These are phyloP conservation scores for Juglanconis juglandina DNA, from an alignment of 2,329 filamentous ascomycete genomes.

Conservation along the genomic window DNA sequence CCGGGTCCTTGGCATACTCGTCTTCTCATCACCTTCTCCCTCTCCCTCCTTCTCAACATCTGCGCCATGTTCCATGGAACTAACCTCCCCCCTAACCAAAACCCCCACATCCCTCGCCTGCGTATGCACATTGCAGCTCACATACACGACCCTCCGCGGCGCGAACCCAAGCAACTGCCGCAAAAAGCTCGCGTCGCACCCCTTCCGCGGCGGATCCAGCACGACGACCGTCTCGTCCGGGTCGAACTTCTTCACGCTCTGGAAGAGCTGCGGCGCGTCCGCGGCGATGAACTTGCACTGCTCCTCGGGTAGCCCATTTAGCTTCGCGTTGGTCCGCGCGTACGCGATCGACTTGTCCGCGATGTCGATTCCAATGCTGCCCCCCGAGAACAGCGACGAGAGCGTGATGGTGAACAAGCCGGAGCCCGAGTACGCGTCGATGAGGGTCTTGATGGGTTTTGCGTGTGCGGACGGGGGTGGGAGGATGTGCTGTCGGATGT, in stretches of 20 bases:
- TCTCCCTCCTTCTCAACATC: slow-evolving; percentile 24
- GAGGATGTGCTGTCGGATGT: slow-evolving; percentile 77
- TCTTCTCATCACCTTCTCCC: slow-evolving; percentile 27
- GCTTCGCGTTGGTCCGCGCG: slow-evolving; percentile 71
- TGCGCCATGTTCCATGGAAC: slow-evolving; percentile 21
- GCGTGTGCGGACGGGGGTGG: slow-evolving; percentile 37
- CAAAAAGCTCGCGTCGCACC: slow-evolving; percentile 83
- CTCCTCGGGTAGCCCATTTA: slow-evolving; percentile 64
- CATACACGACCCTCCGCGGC: slow-evolving; percentile 81
- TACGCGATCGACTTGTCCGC: slow-evolving; percentile 72
- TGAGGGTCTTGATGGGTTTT: slow-evolving; percentile 72
- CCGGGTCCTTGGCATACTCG: slow-evolving; percentile 35
- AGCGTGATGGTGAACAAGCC: slow-evolving; percentile 96
- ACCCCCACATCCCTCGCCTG: slow-evolving; percentile 91
- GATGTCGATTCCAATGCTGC: slow-evolving; percentile 88
- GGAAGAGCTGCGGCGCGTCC: slow-evolving; percentile 81
- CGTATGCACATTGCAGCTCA: slow-evolving; percentile 97
- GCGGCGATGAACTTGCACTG: slow-evolving; percentile 84
- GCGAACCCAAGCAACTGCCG: slow-evolving; percentile 74
- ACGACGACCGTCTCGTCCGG: slow-evolving; percentile 86
- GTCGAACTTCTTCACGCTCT: slow-evolving; percentile 63
- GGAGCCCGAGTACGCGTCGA: slow-evolving; percentile 96
- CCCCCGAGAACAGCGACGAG: slow-evolving; percentile 74
- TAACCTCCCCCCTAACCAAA: slow-evolving; percentile 66
- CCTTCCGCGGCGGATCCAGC: slow-evolving; percentile 93